phyloP scores from a whole-genome alignment of 371 early-diverging fungal genomes.

The Mucor saturninus region DNA sequence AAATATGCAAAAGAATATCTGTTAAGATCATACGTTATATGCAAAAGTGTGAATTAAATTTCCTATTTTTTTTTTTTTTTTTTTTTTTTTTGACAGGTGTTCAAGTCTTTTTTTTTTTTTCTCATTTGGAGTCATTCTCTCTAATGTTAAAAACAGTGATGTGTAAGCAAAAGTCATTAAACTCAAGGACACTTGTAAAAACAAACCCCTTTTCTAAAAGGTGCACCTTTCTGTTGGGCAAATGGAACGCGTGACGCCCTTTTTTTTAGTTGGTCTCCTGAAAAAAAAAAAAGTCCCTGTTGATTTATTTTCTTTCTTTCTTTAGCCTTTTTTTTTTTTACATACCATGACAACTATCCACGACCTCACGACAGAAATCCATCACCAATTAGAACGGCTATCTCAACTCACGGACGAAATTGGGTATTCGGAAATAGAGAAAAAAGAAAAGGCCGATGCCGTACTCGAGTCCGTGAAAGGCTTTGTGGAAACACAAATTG shows the following conservation, averaged over 20 bases:
- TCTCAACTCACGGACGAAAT: constrained; percentile 19
- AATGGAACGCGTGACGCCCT: too few species aligned
- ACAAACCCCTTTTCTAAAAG: too few species aligned
- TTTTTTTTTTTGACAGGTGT: neutral
- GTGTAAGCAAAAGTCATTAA: too few species aligned
- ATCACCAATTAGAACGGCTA: constrained; percentile 10
- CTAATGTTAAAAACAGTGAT: too few species aligned
- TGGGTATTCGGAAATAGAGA: constrained; percentile 10
- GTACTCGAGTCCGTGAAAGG: constrained; percentile 8
- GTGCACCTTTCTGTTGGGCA: too few species aligned
- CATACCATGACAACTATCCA: neutral
- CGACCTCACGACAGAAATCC: constrained; percentile 6
- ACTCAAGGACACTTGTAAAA: too few species aligned
- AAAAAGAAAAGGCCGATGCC: neutral
- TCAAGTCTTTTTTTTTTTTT: too few species aligned
- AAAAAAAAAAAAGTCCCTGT: neutral
- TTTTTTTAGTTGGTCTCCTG: too few species aligned
- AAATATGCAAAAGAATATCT: too few species aligned
- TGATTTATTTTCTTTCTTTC: too few species aligned
- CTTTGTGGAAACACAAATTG: constrained; percentile 10
- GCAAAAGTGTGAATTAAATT: neutral
- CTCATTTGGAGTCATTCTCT: too few species aligned
- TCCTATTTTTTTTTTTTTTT: neutral
- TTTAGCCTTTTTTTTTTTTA: neutral
- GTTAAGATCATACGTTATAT: too few species aligned